A percentile compares a stretch with the other conserved stretches of the same genome.
These are phyloP conservation scores for Escallonia herrerae DNA, from an alignment of 129 eudicot species.

Conservation along the genomic window DNA sequence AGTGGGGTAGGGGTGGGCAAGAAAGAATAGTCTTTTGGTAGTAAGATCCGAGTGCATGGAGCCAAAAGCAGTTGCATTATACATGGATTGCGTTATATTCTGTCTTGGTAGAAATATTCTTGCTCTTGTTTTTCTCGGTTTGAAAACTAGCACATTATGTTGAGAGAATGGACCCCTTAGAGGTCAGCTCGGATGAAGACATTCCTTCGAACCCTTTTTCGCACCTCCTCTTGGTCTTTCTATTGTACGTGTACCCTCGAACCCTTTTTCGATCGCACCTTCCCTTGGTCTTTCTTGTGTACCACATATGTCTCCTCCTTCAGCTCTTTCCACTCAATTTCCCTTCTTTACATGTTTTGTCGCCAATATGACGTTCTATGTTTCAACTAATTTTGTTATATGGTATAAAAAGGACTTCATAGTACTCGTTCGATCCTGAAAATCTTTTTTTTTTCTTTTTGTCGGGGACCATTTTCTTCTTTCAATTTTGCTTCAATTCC, in stretches of 20 bases:
- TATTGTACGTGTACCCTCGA: too few relatives aligned
- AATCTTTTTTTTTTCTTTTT: too few relatives aligned
- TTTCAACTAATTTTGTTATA: too few relatives aligned
- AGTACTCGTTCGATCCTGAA: too few relatives aligned
- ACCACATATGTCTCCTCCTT: too few relatives aligned
- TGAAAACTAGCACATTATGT: not conserved
- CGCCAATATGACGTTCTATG: too few relatives aligned
- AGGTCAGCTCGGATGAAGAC: conserved; percentile 23
- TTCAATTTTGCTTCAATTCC: too few relatives aligned
- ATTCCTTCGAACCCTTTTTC: not conserved
- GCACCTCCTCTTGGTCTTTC: too few relatives aligned
- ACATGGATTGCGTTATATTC: not conserved
- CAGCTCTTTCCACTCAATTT: not conserved
- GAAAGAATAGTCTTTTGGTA: conserved; percentile 25
- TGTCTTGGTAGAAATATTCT: not conserved
- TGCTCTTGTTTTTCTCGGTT: not conserved
- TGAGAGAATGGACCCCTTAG: conserved; percentile 20
- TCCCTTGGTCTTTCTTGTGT: too few relatives aligned
- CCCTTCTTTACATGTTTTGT: conserved; percentile 18
- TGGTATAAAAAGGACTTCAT: too few relatives aligned
- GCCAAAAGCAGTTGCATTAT: conserved; percentile 60
- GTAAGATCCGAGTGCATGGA: conserved; percentile 51
- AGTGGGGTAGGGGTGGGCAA: not conserved
- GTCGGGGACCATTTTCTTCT: too few relatives aligned
- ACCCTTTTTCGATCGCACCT: too few relatives aligned